Evolutionary conservation across 805 yeast species (phyloP), one percentile per base, ranked within the genome.

Genomic region (Saturnispora sekii): DNA sequence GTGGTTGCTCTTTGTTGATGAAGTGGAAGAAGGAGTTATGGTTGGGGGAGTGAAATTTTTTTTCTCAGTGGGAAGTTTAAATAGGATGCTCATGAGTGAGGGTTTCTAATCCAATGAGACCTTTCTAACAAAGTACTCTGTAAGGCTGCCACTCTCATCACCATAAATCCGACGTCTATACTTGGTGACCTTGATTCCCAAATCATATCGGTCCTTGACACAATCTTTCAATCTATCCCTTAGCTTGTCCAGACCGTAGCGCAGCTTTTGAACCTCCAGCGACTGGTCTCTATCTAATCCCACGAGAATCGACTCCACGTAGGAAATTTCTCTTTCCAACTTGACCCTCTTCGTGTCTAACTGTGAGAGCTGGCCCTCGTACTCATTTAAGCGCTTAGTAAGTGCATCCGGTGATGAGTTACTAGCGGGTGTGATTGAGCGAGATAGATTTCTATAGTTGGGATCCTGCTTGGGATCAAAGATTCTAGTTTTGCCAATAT

Each of bases 81-180:
- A 35, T 32, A 41, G 15, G 5, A 17, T 33, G 32, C 40, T 45
- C 39, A 34, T 35, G 36, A 14, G 10, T 32, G 31, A 41, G 41
- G 39, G 35, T 35, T 30, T 29, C 16, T 26, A 17, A 7, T 43
- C 26, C 26, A 38, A 33, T 41, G 51, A 76, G 66, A 68, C 72
- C 57, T 77, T 76, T 66, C 77, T 72, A 58, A 71, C 72, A 76
- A 65, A 63, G 69, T 72, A 74, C 67, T 72, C 75, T 59, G 77
- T 76, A 62, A 70, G 69, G 41, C 58, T 62, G 10, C 61, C 59
- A 16, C 61, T 61, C 33, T 60, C 52, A 34, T 42, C 52, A 16
- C 65, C 66, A 46, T 60, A 56, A 10, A 61, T 47, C 33, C 49
- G 54, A 35, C 56, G 60, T 37, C 55, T 53, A 33, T 52, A 52